phyloP scores from a whole-genome alignment of 805 yeast genomes.

The Candida endomychidarum region DNA sequence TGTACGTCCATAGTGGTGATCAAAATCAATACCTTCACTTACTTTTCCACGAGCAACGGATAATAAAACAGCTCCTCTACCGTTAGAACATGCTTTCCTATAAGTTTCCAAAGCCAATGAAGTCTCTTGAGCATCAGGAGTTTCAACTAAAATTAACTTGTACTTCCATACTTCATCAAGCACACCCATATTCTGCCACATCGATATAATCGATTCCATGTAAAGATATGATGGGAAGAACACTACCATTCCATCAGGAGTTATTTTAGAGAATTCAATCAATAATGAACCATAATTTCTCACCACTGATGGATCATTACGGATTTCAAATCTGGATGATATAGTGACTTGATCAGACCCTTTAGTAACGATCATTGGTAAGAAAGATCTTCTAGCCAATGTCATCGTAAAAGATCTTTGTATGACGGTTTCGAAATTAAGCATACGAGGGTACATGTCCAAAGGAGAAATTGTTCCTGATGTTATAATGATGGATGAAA shows the following conservation, averaged over 20 bases:
- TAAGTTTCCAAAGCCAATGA: conserved; percentile 93
- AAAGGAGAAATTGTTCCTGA: conserved; percentile 98
- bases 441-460: conserved; percentile 77
- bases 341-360: conserved; percentile 98
- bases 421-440: conserved; percentile 47
- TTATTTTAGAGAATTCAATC: conserved; percentile 89
- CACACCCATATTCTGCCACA: conserved; percentile 99
- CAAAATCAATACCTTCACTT: conserved; percentile 98
- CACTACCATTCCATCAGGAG: conserved; percentile 98
- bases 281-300: conserved; percentile 92
- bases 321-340: conserved; percentile 91
- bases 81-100: conserved; percentile 94
- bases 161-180: conserved; percentile 98
- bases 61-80: conserved; percentile 93
- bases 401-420: conserved; percentile 98
- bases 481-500: conserved; percentile 89
- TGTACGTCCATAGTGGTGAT: conserved; percentile 96
- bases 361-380: conserved; percentile 94
- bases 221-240: conserved; percentile 96
- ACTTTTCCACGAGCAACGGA: conserved; percentile 99
- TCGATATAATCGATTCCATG: conserved; percentile 96
- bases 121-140: conserved; percentile 99
- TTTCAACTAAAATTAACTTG: conserved; percentile 90
- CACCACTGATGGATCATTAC: conserved; percentile 97
- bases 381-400: conserved; percentile 82